Evolutionary conservation across 805 yeast genomes (phyloP), one percentile per base, ranked within the genome.

Genomic region (Nakazawaea populi): DNA sequence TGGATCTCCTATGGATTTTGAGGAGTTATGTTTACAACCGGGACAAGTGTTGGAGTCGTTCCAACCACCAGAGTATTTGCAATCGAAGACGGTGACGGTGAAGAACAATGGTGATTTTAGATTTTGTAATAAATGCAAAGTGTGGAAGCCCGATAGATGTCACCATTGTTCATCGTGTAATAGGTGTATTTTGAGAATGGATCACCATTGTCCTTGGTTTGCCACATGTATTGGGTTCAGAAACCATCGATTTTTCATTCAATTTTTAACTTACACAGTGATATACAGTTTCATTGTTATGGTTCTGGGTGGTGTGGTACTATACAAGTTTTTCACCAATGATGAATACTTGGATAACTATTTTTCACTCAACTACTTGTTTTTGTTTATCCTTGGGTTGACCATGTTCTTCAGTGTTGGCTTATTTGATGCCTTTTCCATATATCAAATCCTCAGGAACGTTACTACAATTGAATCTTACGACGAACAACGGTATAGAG

Each of bases 171-270:
- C 81, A 1, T 56, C 74, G 12, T 76, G 82, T 51, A 66, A 68
- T 2, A 62, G 56, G 49, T 79, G 85, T 61, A 62, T 77, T 2
- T 60, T 79, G 40, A 58, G 70, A 42, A 79, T 49, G 52, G 52
- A 49, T 39, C 85, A 79, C 56, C 82, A 79, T 60, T 79, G 85
- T 56, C 97, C 97, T 0, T 92, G 98, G 98, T 89, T 90, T 65
- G 84, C 96, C 1, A 73, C 81, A 5, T 91, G 97, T 65, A 79
- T 92, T 52, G 98, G 98, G 0, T 85, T 80, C 66, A 69, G 70
- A 31, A 92, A 92, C 66, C 90, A 87, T 56, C 87, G 89, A 67
- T 79, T 72, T 62, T 92, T 91, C 61, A 64, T 89, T 30, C 96
- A 89, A 63, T 86, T 87, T 61, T 65, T 90, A 48, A 43, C 74